A percentile compares a stretch with the other conserved stretches of the same genome.
These are phyloP conservation scores for Porcisia deanei DNA, from an alignment of 208 protist genomes.

Conservation along the genomic window DNA sequence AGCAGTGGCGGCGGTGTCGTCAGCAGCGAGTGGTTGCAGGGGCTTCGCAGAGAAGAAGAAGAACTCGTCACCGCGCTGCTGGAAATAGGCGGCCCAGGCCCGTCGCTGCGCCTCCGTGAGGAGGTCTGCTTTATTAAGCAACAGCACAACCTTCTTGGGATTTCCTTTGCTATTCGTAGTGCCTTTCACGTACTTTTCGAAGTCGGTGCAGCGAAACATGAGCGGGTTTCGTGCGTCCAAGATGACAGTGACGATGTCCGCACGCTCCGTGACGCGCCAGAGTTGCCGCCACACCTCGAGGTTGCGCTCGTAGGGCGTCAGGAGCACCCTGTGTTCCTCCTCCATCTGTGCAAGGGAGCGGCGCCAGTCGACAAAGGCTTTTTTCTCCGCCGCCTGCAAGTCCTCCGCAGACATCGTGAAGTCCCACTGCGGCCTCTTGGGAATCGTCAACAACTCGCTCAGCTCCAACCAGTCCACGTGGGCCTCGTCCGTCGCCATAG, in stretches of 20 bases:
- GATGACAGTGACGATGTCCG: constrained; percentile 95
- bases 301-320: constrained; percentile 99
- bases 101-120: constrained; percentile 93
- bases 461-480: constrained; percentile 75
- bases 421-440: constrained; percentile 78
- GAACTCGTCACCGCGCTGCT: constrained; percentile 69
- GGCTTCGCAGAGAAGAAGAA: constrained; percentile 94
- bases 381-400: constrained; percentile 71
- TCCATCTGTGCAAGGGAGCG: constrained; percentile 89
- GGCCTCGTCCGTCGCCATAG: constrained; percentile 28
- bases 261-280: constrained; percentile 98
- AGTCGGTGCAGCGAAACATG: constrained; percentile 92
- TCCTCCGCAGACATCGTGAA: constrained; percentile 69
- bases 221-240: constrained; percentile 98
- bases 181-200: constrained; percentile 85
- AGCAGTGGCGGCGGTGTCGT: constrained; percentile 5
- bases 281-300: constrained; percentile 99
- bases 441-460: constrained; percentile 82
- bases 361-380: constrained; percentile 92
- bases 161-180: constrained; percentile 49
- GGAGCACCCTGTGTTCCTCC: constrained; percentile 90
- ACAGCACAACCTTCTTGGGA: constrained; percentile 90
- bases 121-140: constrained; percentile 99
- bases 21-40: constrained; percentile 24
- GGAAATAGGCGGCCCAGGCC: constrained; percentile 95